Conservation (phyloP, 2,329 filamentous ascomycete genomes). For the Ophiosphaerella herpotricha region DNA sequence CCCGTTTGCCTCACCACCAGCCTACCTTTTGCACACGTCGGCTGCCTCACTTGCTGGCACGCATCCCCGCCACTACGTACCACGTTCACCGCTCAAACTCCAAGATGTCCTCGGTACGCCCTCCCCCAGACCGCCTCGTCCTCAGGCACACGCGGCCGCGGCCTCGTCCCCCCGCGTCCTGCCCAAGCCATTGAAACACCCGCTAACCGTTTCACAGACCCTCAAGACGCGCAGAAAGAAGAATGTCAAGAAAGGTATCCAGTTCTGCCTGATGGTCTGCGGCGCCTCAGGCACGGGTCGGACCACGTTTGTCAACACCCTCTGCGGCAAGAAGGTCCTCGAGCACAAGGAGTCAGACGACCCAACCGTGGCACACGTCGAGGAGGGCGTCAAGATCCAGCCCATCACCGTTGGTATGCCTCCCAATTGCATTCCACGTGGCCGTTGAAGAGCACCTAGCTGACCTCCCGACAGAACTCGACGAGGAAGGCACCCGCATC, state of each 20-base stretch:
- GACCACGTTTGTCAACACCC: constrained; percentile 99
- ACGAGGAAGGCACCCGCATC: constrained; percentile 97
- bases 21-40: constrained; percentile 5
- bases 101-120: constrained; percentile 47
- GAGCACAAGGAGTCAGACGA: constrained; percentile 92
- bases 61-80: constrained; percentile 21
- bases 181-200: constrained; percentile 20
- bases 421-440: neutral
- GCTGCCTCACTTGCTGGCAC: constrained; percentile 24
- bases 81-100: constrained; percentile 25
- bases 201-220: constrained; percentile 39
- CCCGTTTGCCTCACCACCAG: constrained; percentile 27
- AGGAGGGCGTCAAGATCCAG: constrained; percentile 98
- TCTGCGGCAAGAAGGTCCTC: constrained; percentile 93
- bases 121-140: constrained; percentile 27
- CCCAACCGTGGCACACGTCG: constrained; percentile 81
- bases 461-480: constrained; percentile 64
- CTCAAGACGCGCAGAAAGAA: constrained; percentile 98
- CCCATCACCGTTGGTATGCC: constrained; percentile 90
- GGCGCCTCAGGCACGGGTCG: constrained; percentile 97
- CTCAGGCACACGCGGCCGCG: constrained; percentile 27
- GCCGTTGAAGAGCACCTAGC: neutral
- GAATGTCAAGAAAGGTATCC: constrained; percentile 99
- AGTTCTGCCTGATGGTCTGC: constrained; percentile 99
- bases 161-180: constrained; percentile 12